Percentiles rank a stretch among this genome's conserved stretches.
phyloP scores from a whole-genome alignment of 345 rosid species.

The Camelina neglecta region DNA sequence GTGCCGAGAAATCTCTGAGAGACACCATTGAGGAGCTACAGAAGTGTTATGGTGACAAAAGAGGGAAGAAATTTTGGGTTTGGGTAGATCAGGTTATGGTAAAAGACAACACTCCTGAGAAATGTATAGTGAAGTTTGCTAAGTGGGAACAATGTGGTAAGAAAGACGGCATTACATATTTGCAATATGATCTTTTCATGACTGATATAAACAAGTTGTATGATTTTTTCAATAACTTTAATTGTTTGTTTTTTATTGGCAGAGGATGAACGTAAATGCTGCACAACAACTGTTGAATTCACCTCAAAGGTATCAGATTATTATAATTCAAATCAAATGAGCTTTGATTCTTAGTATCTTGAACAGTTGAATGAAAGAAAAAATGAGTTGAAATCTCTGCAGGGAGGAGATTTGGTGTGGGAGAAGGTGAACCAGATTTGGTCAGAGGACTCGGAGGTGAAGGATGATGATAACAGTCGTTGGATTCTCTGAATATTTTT shows the following conservation, averaged over 20 bases:
- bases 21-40: conserved; percentile 58
- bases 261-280: conserved; percentile 71
- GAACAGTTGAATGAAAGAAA: background rate
- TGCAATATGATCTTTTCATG: conserved; percentile 8
- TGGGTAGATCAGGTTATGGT: conserved; percentile 83
- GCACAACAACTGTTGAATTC: conserved; percentile 57
- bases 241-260: conserved; percentile 27
- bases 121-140: conserved; percentile 69
- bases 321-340: background rate
- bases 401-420: conserved; percentile 55
- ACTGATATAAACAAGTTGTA: background rate
- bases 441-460: conserved; percentile 54
- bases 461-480: conserved; percentile 48
- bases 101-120: conserved; percentile 53
- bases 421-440: conserved; percentile 70
- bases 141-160: conserved; percentile 83
- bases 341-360: background rate
- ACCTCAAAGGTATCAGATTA: conserved; percentile 55
- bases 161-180: background rate
- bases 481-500: conserved; percentile 34
- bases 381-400: conserved; percentile 6
- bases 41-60: conserved; percentile 64
- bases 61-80: conserved; percentile 65
- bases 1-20: conserved; percentile 61
- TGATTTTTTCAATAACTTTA: background rate